Base-by-base conservation (phyloP, 441 rosid species). In the Adansonia gregorii region DNA sequence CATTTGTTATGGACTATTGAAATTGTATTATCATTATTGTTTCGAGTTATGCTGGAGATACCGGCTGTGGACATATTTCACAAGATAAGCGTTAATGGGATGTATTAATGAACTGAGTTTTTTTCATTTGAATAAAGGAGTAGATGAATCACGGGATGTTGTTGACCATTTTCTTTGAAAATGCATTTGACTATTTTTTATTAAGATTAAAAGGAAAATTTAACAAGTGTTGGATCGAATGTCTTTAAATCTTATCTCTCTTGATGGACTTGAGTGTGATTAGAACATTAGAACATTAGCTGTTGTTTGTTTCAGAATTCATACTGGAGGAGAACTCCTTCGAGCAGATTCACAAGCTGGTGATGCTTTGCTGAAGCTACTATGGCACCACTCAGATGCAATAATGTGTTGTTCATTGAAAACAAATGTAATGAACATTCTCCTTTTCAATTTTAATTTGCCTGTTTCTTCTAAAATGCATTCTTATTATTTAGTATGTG, bases 371-470 rank as follows among this genome's bases (percentile, higher is more conserved):
- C 80, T 94, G 87, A 90, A 87, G 85, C 93, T 90, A 73, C 90
- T 94, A 35, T 94, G 98, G 98, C 86, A 85, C 83, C 92, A 93
- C 79, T 85, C 91, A 9, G 94, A 94, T 85, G 93, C 98, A 76
- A 93, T 94, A 74, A 76, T 89, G 90, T 93, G 98, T 87, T 93
- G 98, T 87, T 94, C 98, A 8, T 81, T 93, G 81, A 90, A 94
- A 89, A 87, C 94, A 73, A 91, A 89, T 73, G 97, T 90, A 84
- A 85, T 41, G 5, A 1, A 59, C 55, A 31, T 61, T 75, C 46
- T 31, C 31, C 78, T 64, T 60, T 74, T 31, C 4, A 12, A 48
- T 52, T 8, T 39, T 12, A 22, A 35, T 10, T 15, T 27, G 39
- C 70, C 2, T 39, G n/a, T 46, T 48, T 46, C 49, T 67, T 8